phyloP scores from a whole-genome alignment of 1,139 yeast genomes.

The Candida gigantensis region DNA sequence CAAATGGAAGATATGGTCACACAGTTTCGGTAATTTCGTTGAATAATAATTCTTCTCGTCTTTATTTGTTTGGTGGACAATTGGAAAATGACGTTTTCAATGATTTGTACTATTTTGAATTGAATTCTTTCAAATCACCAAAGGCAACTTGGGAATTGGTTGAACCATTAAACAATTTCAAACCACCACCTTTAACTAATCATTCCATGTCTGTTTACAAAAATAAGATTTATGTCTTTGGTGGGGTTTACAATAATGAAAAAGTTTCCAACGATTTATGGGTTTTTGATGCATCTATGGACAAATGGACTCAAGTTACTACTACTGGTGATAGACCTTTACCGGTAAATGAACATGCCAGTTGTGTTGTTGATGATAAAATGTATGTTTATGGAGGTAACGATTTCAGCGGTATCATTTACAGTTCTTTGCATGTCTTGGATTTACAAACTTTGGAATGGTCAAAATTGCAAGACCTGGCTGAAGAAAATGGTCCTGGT shows the following conservation, averaged over 20 bases:
- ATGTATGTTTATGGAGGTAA: constrained; percentile 93
- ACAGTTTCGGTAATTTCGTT: constrained; percentile 64
- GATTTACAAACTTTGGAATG: constrained; percentile 73
- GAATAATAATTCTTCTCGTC: constrained; percentile 65
- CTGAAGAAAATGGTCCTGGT: constrained; percentile 58
- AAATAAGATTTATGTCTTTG: constrained; percentile 77
- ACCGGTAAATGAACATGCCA: constrained; percentile 90
- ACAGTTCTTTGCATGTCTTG: constrained; percentile 71
- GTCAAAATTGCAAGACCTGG: constrained; percentile 58
- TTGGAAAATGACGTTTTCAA: constrained; percentile 83
- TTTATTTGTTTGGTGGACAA: constrained; percentile 94
- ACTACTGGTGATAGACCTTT: constrained; percentile 69
- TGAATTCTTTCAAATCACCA: constrained; percentile 83
- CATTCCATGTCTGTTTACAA: constrained; percentile 85
- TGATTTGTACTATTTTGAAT: constrained; percentile 83
- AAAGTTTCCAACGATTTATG: constrained; percentile 78
- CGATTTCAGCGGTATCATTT: constrained; percentile 69
- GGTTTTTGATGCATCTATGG: constrained; percentile 70
- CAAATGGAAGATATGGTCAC: constrained; percentile 94
- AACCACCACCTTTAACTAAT: constrained; percentile 91
- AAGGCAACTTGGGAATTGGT: constrained; percentile 83
- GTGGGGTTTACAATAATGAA: constrained; percentile 88
- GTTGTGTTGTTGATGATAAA: constrained; percentile 75
- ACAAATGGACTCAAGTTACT: constrained; percentile 62
- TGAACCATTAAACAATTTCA: constrained; percentile 51